Evolutionary conservation across 108 stramenopile genomes (phyloP), one percentile per base, ranked within the genome.

Genomic region (Pseudonitzschia delicatissima): DNA sequence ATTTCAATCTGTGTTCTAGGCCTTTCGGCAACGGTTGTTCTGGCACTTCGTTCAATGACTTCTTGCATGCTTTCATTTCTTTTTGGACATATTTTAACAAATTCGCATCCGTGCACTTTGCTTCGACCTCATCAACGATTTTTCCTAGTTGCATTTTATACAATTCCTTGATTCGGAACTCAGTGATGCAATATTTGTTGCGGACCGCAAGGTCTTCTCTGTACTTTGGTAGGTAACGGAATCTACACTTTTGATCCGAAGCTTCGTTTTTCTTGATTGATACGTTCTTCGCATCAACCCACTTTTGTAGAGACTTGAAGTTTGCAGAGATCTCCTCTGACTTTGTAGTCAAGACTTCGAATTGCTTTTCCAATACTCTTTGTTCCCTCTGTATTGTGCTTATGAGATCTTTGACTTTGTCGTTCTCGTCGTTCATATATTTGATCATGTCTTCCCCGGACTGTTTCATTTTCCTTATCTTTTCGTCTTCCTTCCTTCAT

Each of bases 291-390:
- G n/a, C 31, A n/a, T 59, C 33, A 11, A 36, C 58, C 31, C 31
- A 59, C 12, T 27, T 11, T 13, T 36, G 21, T 11, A 59, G 58
- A 12, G 50, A 51, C 20, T 9, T 18, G 47, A 68, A 68, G 12
- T 59, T 72, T 13, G 44, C 9, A 31, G 45, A 37, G 18, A 72
- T 72, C 35, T 72, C 62, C 3, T 49, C 71, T 12, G 62, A 63
- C 27, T 64, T 63, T 18, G 47, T 20, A 4, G 50, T 57, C 42
- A 72, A 57, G 9, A 72, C 8, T 23, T 64, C 71, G 44, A 57
- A 45, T 33, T 72, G 71, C 40, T 72, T 72, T 34, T 72, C 62
- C 39, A 72, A 35, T 17, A 64, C 55, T n/a, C 37, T 47, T 9
- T 66, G 42, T 47, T 73, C 72, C 25, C 0, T 50, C 45, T 50